Evolutionary conservation across 768 basidiomycete genomes (phyloP).

Genomic region (Tricholoma bakamatsutake): DNA sequence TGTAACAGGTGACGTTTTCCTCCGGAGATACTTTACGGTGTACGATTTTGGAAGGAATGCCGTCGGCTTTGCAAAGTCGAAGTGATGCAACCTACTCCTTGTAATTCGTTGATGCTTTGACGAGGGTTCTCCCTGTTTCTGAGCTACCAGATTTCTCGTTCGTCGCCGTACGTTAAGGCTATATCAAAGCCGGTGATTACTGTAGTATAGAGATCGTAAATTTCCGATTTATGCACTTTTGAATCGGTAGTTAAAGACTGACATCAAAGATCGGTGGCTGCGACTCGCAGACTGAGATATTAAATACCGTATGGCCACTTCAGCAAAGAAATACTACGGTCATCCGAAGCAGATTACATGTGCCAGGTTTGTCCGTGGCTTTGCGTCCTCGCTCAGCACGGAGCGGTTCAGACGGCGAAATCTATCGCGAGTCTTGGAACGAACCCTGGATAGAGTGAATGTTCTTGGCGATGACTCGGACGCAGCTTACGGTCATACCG

Average conservation of each 20-base stretch:
- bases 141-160: neutral
- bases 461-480: slow-evolving; percentile 46
- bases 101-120: neutral
- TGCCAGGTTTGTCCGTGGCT: slow-evolving; percentile 3
- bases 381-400: slow-evolving; percentile 16
- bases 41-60: slow-evolving; percentile 75
- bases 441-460: slow-evolving; percentile 58
- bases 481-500: slow-evolving; percentile 56
- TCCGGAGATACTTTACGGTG: slow-evolving; percentile 90
- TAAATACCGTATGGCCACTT: neutral
- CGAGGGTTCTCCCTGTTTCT: neutral
- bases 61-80: slow-evolving; percentile 69
- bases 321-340: neutral
- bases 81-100: slow-evolving; percentile 12
- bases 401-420: slow-evolving; percentile 22
- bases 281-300: neutral
- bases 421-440: slow-evolving; percentile 20
- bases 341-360: neutral
- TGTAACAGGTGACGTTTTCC: slow-evolving; percentile 73
- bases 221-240: neutral
- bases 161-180: neutral
- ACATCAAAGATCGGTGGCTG: neutral
- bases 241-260: neutral
- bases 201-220: neutral
- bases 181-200: neutral